Base-by-base conservation (phyloP, 2,329 filamentous ascomycete genomes). In the Amphichorda felina region DNA sequence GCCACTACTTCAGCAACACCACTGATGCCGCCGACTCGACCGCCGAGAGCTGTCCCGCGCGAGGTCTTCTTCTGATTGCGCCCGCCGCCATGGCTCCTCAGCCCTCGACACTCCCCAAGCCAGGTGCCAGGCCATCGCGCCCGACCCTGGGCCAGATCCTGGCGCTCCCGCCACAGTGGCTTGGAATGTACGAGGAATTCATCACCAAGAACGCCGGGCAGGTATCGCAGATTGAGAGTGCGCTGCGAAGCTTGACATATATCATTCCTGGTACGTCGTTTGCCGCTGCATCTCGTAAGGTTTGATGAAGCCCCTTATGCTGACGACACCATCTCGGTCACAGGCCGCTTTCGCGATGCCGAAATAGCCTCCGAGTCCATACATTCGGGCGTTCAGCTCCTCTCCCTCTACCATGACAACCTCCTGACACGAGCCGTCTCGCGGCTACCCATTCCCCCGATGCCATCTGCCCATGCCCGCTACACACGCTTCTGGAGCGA, bases 181-280 rank as follows among this genome's bases (percentile, higher is more conserved):
- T 85, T 36, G 62, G 69, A 44, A 72, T 77, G 61, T 94, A 94
- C 59, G 77, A 79, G 50, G 80, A 91, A 44, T 95, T 96, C 61
- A 89, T 98, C 64, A 82, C 84, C 42, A 91, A 89, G 63, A 98
- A 98, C 57, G 79, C 87, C 41, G 82, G 86, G 51, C 86, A 93
- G 40, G 87, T 98, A 36, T 85, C 86, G 34, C 88, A 94, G 63
- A 89, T 98, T 43, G 91, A 98, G 64, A 93, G 85, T 43, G 86
- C 87, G 11, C 64, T 98, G 51, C 78, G 91, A 27, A 94, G 87
- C 19, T 63, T 98, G 44, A 95, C 89, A 33, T 98, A 98, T 56
- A 87, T 98, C 45, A 91, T 96, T 34, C 91, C 89, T 39, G 88
- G 82, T 78, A 54, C 38, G 54, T 30, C 8, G 7, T 30, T 30